Evolutionary conservation across 768 basidiomycete species (phyloP).

Genomic region (Leucosporidium yakuticum): DNA sequence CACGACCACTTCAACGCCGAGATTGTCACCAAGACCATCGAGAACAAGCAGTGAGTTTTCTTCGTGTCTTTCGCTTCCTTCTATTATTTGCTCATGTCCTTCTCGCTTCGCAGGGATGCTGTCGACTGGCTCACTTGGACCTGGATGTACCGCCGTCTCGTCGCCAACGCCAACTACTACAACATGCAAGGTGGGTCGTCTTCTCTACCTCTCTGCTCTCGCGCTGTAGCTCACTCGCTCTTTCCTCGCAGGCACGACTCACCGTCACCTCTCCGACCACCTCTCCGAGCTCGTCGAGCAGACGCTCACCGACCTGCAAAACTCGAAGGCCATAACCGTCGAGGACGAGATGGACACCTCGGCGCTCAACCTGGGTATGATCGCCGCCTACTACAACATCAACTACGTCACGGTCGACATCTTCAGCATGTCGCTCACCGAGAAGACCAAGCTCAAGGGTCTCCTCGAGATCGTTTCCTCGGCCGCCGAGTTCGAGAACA

Average conservation of each 20-base stretch:
- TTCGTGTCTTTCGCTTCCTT: conserved; percentile 45
- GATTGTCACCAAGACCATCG: conserved; percentile 96
- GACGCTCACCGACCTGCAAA: conserved; percentile 81
- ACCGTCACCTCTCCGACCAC: conserved; percentile 91
- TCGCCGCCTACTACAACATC: conserved; percentile 92
- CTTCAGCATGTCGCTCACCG: conserved; percentile 88
- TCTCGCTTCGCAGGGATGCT: conserved; percentile 37
- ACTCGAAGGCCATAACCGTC: conserved; percentile 89
- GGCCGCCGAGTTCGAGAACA: conserved; percentile 88
- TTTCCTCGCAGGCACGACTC: conserved; percentile 66
- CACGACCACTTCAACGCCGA: conserved; percentile 98
- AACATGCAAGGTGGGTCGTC: conserved; percentile 50
- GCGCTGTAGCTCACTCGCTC: conserved; percentile 27
- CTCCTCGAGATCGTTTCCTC: conserved; percentile 94
- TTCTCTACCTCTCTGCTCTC: neutral
- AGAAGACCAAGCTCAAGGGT: conserved; percentile 93
- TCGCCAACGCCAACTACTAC: conserved; percentile 94
- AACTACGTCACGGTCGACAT: conserved; percentile 78
- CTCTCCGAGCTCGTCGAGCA: conserved; percentile 92
- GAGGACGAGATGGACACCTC: conserved; percentile 48
- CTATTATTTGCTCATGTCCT: neutral
- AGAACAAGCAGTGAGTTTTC: conserved; percentile 72
- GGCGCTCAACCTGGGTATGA: conserved; percentile 94
- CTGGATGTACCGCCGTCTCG: conserved; percentile 82
- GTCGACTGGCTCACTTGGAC: conserved; percentile 97